Conservation (phyloP, 495 filamentous ascomycete species). For the Glonium stellatum region DNA sequence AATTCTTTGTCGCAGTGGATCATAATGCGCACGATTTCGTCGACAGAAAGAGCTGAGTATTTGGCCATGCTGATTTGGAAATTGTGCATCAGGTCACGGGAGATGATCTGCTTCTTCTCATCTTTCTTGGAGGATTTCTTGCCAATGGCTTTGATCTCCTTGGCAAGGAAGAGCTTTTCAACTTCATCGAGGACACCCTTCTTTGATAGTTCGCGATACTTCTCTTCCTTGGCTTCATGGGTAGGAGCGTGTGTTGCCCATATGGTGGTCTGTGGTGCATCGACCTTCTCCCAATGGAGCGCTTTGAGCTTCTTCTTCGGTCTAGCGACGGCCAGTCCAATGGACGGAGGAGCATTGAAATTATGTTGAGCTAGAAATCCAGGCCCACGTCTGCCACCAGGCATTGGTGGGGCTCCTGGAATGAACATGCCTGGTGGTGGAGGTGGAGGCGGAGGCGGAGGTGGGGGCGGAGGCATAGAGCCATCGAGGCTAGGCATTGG, state of each 20-base stretch:
- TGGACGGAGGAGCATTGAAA: constrained; percentile 15
- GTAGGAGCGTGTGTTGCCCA: constrained; percentile 87
- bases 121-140: constrained; percentile 64
- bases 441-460: constrained; percentile 38
- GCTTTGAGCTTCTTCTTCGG: constrained; percentile 99
- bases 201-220: constrained; percentile 83
- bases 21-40: constrained; percentile 84
- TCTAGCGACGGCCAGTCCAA: constrained; percentile 56
- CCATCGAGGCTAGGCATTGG: constrained; percentile 45
- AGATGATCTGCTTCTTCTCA: constrained; percentile 97
- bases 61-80: constrained; percentile 93
- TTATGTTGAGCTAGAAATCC: constrained; percentile 35
- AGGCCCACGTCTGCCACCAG: constrained; percentile 32
- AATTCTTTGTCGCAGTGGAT: constrained; percentile 91
- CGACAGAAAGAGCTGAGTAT: constrained; percentile 69
- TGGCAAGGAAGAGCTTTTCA: constrained; percentile 93
- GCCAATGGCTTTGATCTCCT: constrained; percentile 85
- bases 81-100: constrained; percentile 79
- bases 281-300: constrained; percentile 98
- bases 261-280: constrained; percentile 85
- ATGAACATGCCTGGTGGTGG: constrained; percentile 36
- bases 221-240: constrained; percentile 78
- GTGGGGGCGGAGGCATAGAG: constrained; percentile 41
- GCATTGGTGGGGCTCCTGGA: constrained; percentile 34
- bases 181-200: constrained; percentile 96